Conservation (phyloP, 192 early-diverging fungal genomes). For the Spizellomyces punctatus region DNA sequence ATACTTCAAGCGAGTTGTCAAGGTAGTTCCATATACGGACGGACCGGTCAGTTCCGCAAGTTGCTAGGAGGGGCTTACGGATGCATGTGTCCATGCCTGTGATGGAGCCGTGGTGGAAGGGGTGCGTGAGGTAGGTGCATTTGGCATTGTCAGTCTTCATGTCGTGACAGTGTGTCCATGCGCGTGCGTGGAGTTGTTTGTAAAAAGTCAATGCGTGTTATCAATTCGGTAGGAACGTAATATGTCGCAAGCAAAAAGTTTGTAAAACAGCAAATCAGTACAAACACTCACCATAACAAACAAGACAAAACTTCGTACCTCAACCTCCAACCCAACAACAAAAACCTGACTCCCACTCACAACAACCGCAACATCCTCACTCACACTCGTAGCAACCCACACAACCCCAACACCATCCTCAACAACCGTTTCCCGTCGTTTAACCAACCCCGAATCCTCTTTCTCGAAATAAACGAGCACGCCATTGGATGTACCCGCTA, state of each 20-base stretch:
- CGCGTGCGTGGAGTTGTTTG: too few species aligned
- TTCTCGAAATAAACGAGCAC: slow-evolving; percentile 46
- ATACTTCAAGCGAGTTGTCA: slow-evolving; percentile 57
- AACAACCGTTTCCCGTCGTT: slow-evolving; percentile 38
- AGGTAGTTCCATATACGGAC: slow-evolving; percentile 66
- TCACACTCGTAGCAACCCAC: slow-evolving; percentile 48
- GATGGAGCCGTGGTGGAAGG: slow-evolving; percentile 55
- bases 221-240: too few species aligned
- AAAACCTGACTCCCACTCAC: slow-evolving; percentile 42
- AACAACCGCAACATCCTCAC: slow-evolving; percentile 50
- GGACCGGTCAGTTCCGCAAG: slow-evolving; percentile 56
- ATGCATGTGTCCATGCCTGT: slow-evolving; percentile 54
- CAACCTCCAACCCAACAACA: slow-evolving; percentile 27
- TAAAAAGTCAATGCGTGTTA: too few species aligned
- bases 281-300: too few species aligned
- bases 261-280: too few species aligned
- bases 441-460: slow-evolving; percentile 46
- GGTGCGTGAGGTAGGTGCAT: slow-evolving; percentile 46
- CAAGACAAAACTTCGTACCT: slow-evolving; percentile 36
- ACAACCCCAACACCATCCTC: slow-evolving; percentile 43
- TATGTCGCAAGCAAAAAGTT: too few species aligned
- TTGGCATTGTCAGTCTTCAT: slow-evolving; percentile 1
- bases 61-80: slow-evolving; percentile 61
- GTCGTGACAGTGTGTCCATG: background rate
- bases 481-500: slow-evolving; percentile 49